Evolutionary conservation across 2,329 filamentous ascomycete species (phyloP).

Genomic region (Aspergillus quadrilineatus): DNA sequence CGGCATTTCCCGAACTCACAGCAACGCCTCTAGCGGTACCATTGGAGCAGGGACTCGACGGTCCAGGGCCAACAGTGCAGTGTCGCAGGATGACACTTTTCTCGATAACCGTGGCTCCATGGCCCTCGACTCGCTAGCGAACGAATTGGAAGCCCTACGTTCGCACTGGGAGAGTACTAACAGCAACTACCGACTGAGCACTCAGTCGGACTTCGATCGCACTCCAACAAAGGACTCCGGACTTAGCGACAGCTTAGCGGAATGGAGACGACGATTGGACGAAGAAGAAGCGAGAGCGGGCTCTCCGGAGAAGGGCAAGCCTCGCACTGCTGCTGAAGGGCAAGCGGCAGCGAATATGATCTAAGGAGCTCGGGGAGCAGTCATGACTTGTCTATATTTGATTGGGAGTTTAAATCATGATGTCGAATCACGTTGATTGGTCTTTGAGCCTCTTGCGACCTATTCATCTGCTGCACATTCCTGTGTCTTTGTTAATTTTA

Average conservation of each 20-base stretch:
- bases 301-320: slow-evolving; percentile 29
- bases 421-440: slow-evolving; percentile 8
- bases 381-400: slow-evolving; percentile 21
- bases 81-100: slow-evolving; percentile 44
- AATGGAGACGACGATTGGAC: slow-evolving; percentile 78
- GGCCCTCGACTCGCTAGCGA: slow-evolving; percentile 86
- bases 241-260: slow-evolving; percentile 70
- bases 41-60: slow-evolving; percentile 35
- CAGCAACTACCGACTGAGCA: slow-evolving; percentile 89
- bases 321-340: slow-evolving; percentile 23
- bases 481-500: slow-evolving; percentile 9
- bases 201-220: slow-evolving; percentile 80
- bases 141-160: slow-evolving; percentile 84
- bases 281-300: slow-evolving; percentile 47
- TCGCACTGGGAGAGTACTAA: slow-evolving; percentile 95
- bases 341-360: slow-evolving; percentile 36
- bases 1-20: slow-evolving; percentile 53
- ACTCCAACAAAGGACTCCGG: slow-evolving; percentile 48
- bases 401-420: slow-evolving; percentile 27
- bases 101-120: slow-evolving; percentile 60
- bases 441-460: slow-evolving; percentile 1
- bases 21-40: slow-evolving; percentile 54
- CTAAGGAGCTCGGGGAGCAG: slow-evolving; percentile 21
- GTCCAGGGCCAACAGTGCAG: slow-evolving; percentile 41
- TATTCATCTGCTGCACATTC: background rate